phyloP scores from a whole-genome alignment of 2,329 filamentous ascomycete genomes.

The Calonectria leucothoes region DNA sequence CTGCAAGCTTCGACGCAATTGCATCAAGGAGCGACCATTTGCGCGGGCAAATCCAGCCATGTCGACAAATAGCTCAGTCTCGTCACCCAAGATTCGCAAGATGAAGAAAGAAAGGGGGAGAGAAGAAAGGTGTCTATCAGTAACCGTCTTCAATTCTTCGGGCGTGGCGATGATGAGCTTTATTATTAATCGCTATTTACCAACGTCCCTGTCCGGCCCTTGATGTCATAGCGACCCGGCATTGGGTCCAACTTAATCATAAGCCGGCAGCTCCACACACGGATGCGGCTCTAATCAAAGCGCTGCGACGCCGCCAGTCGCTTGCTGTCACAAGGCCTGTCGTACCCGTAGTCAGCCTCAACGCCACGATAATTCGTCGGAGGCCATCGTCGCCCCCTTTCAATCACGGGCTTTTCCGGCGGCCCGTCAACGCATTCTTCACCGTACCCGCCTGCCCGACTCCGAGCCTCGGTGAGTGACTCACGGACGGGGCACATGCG shows the following conservation, averaged over 20 bases:
- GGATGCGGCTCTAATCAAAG: not conserved
- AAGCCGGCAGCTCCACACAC: not conserved
- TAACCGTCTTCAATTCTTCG: not conserved
- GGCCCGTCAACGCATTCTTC: conserved; percentile 17
- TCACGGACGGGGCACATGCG: conserved; percentile 12
- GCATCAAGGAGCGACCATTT: conserved; percentile 30
- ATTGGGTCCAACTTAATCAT: conserved; percentile 5
- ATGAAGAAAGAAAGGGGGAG: not conserved
- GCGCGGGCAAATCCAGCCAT: conserved; percentile 30
- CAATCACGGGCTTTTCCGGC: conserved; percentile 30
- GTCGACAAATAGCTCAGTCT: not conserved
- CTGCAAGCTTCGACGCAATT: conserved; percentile 15
- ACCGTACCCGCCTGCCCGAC: conserved; percentile 31
- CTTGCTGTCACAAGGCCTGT: not conserved
- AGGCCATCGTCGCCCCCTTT: conserved; percentile 2
- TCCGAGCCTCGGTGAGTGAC: conserved; percentile 4
- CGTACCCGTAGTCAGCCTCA: conserved; percentile 21
- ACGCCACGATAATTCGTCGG: conserved; percentile 42
- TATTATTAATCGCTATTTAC: not conserved
- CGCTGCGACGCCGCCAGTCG: not conserved
- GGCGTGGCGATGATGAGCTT: not conserved
- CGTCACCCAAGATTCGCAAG: not conserved
- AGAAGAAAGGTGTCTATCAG: not conserved
- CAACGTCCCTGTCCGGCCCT: not conserved
- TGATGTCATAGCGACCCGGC: not conserved